phyloP scores from a whole-genome alignment of 768 basidiomycete species.

The Chalciporus pseudorubinellus region DNA sequence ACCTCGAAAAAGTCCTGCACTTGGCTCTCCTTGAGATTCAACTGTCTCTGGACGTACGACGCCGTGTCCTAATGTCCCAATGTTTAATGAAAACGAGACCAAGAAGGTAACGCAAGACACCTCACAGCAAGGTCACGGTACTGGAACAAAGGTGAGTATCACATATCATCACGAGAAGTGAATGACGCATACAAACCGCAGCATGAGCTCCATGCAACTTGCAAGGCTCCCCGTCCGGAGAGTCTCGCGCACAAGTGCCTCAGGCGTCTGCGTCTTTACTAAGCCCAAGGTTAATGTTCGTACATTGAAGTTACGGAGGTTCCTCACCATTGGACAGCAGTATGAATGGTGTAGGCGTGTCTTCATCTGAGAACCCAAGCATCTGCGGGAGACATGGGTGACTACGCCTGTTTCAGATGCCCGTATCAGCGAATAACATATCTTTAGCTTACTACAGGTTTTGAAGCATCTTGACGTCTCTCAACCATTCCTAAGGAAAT shows the following conservation, averaged over 20 bases:
- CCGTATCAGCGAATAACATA: no score
- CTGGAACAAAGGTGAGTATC: constrained; percentile 22
- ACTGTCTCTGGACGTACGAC: constrained; percentile 42
- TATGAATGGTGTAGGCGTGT: constrained; percentile 48
- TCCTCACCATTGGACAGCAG: constrained; percentile 46
- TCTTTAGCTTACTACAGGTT: constrained; percentile 53
- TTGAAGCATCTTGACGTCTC: constrained; percentile 49
- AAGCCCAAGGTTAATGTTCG: not conserved
- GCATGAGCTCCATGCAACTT: constrained; percentile 34
- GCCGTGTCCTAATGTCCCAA: constrained; percentile 38
- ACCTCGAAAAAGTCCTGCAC: constrained; percentile 50
- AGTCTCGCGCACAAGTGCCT: constrained; percentile 36
- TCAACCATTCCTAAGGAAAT: constrained; percentile 42
- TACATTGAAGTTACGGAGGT: not conserved
- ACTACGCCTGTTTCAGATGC: constrained; percentile 29
- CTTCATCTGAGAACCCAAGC: constrained; percentile 46
- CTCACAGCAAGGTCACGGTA: constrained; percentile 42
- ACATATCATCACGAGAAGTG: not conserved
- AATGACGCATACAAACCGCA: constrained; percentile 31
- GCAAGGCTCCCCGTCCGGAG: constrained; percentile 38
- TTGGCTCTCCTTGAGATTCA: constrained; percentile 37
- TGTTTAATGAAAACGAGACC: not conserved
- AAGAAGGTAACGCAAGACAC: not conserved
- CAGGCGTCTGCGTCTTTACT: constrained; percentile 45
- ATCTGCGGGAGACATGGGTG: constrained; percentile 55